A percentile compares a stretch with the other conserved stretches of the same genome.
These are phyloP conservation scores for Huiozyma naganishii DNA, from an alignment of 805 yeast genomes.

Conservation along the genomic window DNA sequence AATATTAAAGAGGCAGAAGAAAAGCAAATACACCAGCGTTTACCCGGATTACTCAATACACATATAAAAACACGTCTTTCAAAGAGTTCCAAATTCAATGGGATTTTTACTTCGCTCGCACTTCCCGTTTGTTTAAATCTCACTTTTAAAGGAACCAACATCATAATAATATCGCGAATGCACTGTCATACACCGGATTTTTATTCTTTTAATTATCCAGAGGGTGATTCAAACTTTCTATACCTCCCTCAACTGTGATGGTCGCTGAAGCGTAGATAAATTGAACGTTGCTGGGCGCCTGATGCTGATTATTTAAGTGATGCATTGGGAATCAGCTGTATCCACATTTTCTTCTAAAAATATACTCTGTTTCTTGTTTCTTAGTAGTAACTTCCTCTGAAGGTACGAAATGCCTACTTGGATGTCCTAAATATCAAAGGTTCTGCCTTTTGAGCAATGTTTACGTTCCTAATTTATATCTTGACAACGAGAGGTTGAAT, in stretches of 20 bases:
- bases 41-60: too few species aligned
- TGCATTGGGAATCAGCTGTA: conserved; percentile 33
- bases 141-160: conserved; percentile 16
- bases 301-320: conserved; percentile 27
- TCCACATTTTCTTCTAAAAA: conserved; percentile 23
- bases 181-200: conserved; percentile 6
- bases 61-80: too few species aligned
- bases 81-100: not conserved
- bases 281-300: conserved; percentile 35
- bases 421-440: too few species aligned
- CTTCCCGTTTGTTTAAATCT: not conserved
- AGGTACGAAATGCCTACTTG: too few species aligned
- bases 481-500: not conserved
- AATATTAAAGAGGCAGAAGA: too few species aligned
- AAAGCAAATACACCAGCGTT: too few species aligned
- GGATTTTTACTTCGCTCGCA: too few species aligned
- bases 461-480: too few species aligned
- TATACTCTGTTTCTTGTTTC: too few species aligned
- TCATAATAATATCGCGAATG: conserved; percentile 20
- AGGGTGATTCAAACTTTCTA: conserved; percentile 9
- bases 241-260: conserved; percentile 8
- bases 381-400: not conserved
- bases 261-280: conserved; percentile 23
- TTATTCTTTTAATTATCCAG: conserved; percentile 7
- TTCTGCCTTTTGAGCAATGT: too few species aligned